phyloP scores from a whole-genome alignment of 768 basidiomycete genomes.

The Auriculariales sp. region DNA sequence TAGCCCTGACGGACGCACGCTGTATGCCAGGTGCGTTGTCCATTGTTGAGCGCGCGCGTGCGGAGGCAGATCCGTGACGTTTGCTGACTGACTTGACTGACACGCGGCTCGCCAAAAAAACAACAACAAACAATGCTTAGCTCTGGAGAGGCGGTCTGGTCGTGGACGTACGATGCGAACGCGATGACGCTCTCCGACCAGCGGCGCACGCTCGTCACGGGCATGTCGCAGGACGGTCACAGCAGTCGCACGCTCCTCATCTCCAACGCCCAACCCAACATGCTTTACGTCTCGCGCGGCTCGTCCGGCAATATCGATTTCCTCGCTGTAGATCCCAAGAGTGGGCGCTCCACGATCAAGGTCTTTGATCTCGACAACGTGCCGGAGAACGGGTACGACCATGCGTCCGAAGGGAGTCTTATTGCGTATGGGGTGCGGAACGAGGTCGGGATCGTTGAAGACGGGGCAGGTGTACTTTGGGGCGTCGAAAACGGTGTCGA shows the following conservation, averaged over 20 bases:
- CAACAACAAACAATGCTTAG: background rate
- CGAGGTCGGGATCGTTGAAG: background rate
- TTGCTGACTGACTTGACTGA: too few relatives aligned
- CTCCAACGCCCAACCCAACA: background rate
- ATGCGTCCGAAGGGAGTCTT: background rate
- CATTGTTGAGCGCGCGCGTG: background rate
- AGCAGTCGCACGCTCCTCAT: background rate
- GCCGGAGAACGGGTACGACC: background rate
- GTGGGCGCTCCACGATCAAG: background rate
- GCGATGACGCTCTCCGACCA: background rate
- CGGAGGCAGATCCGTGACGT: too few relatives aligned
- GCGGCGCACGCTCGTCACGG: background rate
- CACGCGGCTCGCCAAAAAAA: too few relatives aligned
- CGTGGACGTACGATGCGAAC: background rate
- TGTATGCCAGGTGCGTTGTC: background rate
- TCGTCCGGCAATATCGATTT: background rate
- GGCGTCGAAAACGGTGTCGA: background rate
- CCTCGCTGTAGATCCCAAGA: background rate
- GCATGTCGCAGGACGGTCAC: background rate
- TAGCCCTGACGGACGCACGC: background rate
- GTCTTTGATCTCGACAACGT: background rate
- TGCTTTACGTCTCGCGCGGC: background rate
- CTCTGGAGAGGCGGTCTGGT: background rate
- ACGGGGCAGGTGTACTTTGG: background rate
- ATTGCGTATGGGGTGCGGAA: background rate